phyloP scores from a whole-genome alignment of 192 early-diverging fungal species.

The Gamsiella multidivaricata region DNA sequence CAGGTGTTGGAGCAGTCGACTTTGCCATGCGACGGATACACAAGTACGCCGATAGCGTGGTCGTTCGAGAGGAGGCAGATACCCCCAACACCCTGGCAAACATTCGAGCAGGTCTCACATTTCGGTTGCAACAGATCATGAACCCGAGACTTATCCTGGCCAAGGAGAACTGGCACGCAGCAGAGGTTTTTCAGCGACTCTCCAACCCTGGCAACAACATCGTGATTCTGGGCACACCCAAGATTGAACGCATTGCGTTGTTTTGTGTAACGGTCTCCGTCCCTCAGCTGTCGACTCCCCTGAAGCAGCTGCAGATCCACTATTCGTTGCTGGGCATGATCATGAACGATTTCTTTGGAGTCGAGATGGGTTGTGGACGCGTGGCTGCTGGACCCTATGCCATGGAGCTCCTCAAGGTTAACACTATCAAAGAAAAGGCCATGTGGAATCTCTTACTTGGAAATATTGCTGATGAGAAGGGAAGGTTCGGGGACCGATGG shows the following conservation, averaged over 20 bases:
- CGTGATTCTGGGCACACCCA: conserved; percentile 4
- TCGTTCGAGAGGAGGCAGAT: conserved; percentile 47
- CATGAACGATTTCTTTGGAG: conserved; percentile 53
- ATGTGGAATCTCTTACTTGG: not conserved
- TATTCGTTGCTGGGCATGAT: conserved; percentile 30
- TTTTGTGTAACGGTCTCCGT: conserved; percentile 7
- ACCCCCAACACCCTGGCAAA: conserved; percentile 43
- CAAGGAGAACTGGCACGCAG: conserved; percentile 24
- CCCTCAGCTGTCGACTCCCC: not conserved
- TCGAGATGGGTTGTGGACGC: conserved; percentile 43
- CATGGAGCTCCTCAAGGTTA: not conserved
- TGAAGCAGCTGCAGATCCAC: conserved; percentile 16
- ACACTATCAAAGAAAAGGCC: not conserved
- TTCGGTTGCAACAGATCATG: conserved; percentile 36
- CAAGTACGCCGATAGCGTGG: not conserved
- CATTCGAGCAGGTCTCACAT: conserved; percentile 42
- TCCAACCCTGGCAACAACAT: conserved; percentile 1
- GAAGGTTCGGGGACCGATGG: no score
- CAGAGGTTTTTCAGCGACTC: not conserved
- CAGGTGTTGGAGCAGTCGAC: no score
- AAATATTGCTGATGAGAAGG: no score
- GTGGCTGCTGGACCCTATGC: conserved; percentile 24
- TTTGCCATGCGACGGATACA: no score
- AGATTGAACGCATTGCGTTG: conserved; percentile 7
- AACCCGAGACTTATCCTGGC: conserved; percentile 1